Conservation (phyloP, 2,329 filamentous ascomycete genomes). For the Colletotrichum caudatum region DNA sequence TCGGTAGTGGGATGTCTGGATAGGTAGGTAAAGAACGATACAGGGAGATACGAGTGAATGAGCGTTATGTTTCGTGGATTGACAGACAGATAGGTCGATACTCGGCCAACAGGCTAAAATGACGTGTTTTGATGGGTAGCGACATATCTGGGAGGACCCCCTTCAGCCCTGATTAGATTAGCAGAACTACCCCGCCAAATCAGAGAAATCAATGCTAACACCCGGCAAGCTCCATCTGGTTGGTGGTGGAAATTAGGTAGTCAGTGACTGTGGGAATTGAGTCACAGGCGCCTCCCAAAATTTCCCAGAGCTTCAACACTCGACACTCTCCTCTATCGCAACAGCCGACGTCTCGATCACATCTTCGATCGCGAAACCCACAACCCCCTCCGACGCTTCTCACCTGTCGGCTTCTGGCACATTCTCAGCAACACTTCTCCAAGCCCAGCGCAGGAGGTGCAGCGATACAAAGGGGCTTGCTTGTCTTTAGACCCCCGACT, state of each 20-base stretch:
- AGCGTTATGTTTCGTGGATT: slow-evolving; percentile 16
- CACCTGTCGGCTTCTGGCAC: background rate
- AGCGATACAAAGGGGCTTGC: slow-evolving; percentile 10
- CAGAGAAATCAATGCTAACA: slow-evolving; percentile 26
- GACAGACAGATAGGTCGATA: slow-evolving; percentile 15
- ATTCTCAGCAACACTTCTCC: background rate
- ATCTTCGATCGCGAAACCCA: background rate
- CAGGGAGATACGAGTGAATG: slow-evolving; percentile 24
- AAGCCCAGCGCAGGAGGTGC: background rate
- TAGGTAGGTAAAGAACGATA: slow-evolving; percentile 8
- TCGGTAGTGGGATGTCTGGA: slow-evolving; percentile 35
- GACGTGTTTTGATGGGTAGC: background rate
- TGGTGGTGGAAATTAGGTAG: no score
- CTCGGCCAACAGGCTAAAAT: background rate
- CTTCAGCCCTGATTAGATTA: slow-evolving; percentile 9
- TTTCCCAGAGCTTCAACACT: slow-evolving; percentile 35
- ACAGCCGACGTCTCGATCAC: background rate
- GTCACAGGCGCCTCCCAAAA: slow-evolving; percentile 36
- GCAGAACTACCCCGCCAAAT: slow-evolving; percentile 39
- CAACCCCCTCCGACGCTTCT: background rate
- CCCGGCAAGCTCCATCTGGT: slow-evolving; percentile 30
- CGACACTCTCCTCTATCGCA: slow-evolving; percentile 7
- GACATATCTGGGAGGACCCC: slow-evolving; percentile 19
- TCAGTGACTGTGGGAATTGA: slow-evolving; percentile 29
- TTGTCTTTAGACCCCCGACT: slow-evolving; percentile 3